Evolutionary conservation across 148 eudicot genomes (phyloP).

Genomic region (Camellia japonica): DNA sequence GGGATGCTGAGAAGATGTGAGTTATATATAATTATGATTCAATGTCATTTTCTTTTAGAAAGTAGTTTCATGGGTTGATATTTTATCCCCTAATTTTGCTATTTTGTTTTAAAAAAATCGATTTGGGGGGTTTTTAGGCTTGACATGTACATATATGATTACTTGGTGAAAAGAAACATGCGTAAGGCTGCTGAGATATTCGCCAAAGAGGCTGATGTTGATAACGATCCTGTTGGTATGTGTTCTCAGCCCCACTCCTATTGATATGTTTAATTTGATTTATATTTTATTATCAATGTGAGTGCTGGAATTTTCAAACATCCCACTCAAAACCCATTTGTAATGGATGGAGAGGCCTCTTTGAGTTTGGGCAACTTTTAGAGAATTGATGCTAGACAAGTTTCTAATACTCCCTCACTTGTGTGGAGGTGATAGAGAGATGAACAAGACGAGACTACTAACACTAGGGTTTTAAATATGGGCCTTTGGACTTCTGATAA

Average conservation of each 20-base stretch:
- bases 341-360: no score
- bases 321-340: no score
- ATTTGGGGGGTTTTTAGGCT: constrained; percentile 25
- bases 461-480: no score
- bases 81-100: constrained; percentile 2
- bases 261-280: neutral
- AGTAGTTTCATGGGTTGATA: neutral
- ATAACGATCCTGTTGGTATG: constrained; percentile 20
- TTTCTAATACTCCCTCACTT: no score
- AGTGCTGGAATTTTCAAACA: neutral
- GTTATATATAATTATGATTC: constrained; percentile 14
- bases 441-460: no score
- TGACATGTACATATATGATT: constrained; percentile 29
- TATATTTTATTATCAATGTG: neutral
- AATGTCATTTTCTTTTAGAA: neutral
- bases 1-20: constrained; percentile 38
- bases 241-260: constrained; percentile 18
- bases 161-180: constrained; percentile 30
- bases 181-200: constrained; percentile 34
- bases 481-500: no score
- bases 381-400: no score
- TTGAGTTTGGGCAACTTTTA: no score
- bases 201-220: constrained; percentile 34
- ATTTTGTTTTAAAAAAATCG: neutral
- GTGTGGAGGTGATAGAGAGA: no score